A percentile compares a stretch with the other conserved stretches of the same genome.
Evolutionary conservation across 2,329 filamentous ascomycete species (phyloP).

Genomic region (Clarireedia hainanense): DNA sequence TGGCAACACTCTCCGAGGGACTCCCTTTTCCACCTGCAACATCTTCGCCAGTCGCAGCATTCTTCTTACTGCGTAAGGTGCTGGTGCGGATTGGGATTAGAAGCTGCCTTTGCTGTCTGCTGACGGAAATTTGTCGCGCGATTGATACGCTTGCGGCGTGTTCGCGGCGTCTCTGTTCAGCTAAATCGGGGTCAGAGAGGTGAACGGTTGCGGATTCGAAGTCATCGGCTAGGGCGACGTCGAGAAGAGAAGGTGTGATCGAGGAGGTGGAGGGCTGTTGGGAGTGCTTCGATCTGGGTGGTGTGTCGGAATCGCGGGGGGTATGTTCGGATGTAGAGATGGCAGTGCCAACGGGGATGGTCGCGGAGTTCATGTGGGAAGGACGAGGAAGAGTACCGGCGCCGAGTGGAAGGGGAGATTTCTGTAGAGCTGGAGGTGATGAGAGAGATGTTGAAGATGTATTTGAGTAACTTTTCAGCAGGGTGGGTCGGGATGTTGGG

Average conservation of each 20-base stretch:
- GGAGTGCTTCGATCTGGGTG: no score
- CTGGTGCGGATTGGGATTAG: constrained; percentile 39
- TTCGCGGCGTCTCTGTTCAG: constrained; percentile 36
- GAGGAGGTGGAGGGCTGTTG: not conserved
- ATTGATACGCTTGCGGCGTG: constrained; percentile 59
- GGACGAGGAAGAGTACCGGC: not conserved
- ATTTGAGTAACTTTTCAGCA: not conserved
- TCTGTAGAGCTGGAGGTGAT: not conserved
- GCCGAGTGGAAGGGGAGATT: not conserved
- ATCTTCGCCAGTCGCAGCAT: not conserved
- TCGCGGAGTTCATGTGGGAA: not conserved
- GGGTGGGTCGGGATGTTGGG: not conserved
- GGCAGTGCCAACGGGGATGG: not conserved
- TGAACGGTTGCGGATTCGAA: not conserved
- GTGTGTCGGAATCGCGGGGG: no score
- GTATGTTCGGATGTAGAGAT: no score
- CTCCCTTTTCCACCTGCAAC: not conserved
- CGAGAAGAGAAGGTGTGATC: not conserved
- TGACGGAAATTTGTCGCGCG: constrained; percentile 59
- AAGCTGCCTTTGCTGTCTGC: constrained; percentile 51
- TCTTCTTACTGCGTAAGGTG: not conserved
- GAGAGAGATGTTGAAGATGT: not conserved
- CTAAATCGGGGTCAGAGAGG: not conserved
- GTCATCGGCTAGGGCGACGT: not conserved
- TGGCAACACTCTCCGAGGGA: not conserved